Evolutionary conservation across 2,329 filamentous ascomycete genomes (phyloP).

Genomic region (Pseudocercospora pini-densiflorae): DNA sequence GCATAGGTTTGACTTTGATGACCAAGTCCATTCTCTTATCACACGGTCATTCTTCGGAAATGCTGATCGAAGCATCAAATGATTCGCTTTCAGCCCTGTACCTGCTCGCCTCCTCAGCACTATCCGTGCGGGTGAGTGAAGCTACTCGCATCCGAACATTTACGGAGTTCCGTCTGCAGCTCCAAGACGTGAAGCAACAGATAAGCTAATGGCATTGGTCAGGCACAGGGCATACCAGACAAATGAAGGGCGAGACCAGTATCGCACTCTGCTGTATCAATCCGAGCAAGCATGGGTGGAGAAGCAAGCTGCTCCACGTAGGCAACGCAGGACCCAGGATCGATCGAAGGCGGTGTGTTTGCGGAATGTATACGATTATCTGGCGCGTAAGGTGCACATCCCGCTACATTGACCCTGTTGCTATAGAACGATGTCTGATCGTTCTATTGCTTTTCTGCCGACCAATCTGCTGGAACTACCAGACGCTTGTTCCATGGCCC

Average conservation of each 20-base stretch:
- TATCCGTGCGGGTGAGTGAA: background rate
- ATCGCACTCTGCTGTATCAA: no score
- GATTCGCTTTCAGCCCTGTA: background rate
- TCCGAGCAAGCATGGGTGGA: no score
- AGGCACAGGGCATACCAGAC: no score
- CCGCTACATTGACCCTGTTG: background rate
- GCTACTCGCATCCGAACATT: background rate
- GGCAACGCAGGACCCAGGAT: no score
- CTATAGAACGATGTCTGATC: background rate
- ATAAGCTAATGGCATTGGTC: no score
- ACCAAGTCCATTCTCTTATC: background rate
- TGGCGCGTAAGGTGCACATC: background rate
- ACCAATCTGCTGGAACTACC: background rate
- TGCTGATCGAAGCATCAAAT: background rate
- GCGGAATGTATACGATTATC: background rate
- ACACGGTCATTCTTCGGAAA: background rate
- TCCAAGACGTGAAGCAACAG: no score
- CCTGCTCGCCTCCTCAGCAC: background rate
- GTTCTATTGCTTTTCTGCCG: background rate
- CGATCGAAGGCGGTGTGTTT: background rate
- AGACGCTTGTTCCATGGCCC: background rate
- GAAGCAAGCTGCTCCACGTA: no score
- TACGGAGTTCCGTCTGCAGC: no score
- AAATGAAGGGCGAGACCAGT: no score
- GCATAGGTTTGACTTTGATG: background rate